These are phyloP conservation scores for Leucoagaricus sp. DNA, from an alignment of 1,284 basidiomycete species.

Conservation along the genomic window DNA sequence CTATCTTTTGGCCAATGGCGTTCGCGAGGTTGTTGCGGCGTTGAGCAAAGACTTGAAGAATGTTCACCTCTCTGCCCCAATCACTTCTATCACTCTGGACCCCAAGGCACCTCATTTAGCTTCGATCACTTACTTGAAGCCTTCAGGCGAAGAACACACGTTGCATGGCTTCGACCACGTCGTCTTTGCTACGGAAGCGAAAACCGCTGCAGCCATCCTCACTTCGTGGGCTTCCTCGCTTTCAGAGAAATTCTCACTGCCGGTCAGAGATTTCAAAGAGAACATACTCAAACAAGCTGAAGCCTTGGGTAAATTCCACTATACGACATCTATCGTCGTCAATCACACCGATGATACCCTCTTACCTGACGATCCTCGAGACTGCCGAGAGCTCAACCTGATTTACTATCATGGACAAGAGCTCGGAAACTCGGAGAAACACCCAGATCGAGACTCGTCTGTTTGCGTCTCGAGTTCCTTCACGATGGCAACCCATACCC, in stretches of 20 bases:
- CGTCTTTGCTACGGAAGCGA: slow-evolving; percentile 72
- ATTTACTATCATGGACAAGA: slow-evolving; percentile 29
- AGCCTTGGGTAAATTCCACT: slow-evolving; percentile 48
- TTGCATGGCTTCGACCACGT: slow-evolving; percentile 60
- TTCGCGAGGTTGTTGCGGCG: slow-evolving; percentile 53
- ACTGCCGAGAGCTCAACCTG: slow-evolving; percentile 69
- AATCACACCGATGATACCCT: slow-evolving; percentile 67
- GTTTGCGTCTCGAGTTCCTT: slow-evolving; percentile 46
- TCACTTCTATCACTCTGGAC: slow-evolving; percentile 44
- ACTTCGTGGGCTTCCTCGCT: slow-evolving; percentile 41
- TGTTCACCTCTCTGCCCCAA: slow-evolving; percentile 55
- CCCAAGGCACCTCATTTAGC: slow-evolving; percentile 30
- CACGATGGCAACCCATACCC: slow-evolving; percentile 67
- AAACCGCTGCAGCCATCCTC: slow-evolving; percentile 53
- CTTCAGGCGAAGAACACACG: slow-evolving; percentile 25
- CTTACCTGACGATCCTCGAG: slow-evolving; percentile 47
- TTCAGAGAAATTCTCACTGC: slow-evolving; percentile 20
- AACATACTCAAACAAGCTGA: slow-evolving; percentile 37
- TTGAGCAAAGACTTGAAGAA: slow-evolving; percentile 44
- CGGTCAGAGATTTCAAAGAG: slow-evolving; percentile 23
- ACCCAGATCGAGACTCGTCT: slow-evolving; percentile 10
- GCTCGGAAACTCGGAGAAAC: slow-evolving; percentile 17
- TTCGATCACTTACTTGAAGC: slow-evolving; percentile 38
- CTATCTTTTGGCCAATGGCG: slow-evolving; percentile 57
- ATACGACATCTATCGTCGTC: slow-evolving; percentile 58